Percentiles rank a stretch among this genome's conserved stretches.
Evolutionary conservation across 2,329 filamentous ascomycete species (phyloP).

Genomic region (Albifimbria verrucaria): DNA sequence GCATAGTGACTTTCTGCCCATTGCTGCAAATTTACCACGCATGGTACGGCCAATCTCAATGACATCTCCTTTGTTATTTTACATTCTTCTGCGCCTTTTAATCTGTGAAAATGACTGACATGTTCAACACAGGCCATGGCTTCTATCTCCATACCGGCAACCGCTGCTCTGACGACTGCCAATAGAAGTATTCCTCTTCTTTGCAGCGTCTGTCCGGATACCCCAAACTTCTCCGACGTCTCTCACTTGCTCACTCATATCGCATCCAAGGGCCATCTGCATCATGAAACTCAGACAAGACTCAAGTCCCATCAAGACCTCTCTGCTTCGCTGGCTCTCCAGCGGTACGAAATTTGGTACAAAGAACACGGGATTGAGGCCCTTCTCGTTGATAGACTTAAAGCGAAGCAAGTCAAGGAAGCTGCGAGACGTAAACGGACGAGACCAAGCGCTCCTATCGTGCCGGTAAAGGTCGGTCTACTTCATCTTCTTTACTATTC

Average conservation of each 20-base stretch:
- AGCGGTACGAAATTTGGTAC: conserved; percentile 78
- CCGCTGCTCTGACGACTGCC: conserved; percentile 14
- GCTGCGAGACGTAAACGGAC: conserved; percentile 48
- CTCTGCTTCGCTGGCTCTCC: conserved; percentile 59
- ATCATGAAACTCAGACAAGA: conserved; percentile 77
- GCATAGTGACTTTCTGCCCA: too few species aligned
- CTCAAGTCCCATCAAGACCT: conserved; percentile 66
- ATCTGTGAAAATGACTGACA: conserved; percentile 17
- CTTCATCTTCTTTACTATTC: too few species aligned
- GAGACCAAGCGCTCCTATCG: conserved; percentile 15
- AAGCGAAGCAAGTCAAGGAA: conserved; percentile 69
- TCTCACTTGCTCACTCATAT: conserved; percentile 92
- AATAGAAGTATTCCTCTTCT: conserved; percentile 59
- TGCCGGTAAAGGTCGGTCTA: conserved; percentile 16
- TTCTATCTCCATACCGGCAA: conserved; percentile 18
- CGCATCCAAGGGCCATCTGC: conserved; percentile 86
- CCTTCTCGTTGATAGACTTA: conserved; percentile 75
- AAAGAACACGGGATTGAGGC: conserved; percentile 64
- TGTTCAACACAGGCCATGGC: conserved; percentile 34
- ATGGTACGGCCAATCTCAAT: too few species aligned
- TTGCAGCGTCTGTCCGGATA: conserved; percentile 80
- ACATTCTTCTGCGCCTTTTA: too few species aligned
- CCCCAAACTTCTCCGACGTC: conserved; percentile 79
- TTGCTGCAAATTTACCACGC: too few species aligned
- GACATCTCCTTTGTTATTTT: too few species aligned